These are phyloP conservation scores for Daldinia eschscholtzii DNA, from an alignment of 2,329 filamentous ascomycete genomes.

Conservation along the genomic window DNA sequence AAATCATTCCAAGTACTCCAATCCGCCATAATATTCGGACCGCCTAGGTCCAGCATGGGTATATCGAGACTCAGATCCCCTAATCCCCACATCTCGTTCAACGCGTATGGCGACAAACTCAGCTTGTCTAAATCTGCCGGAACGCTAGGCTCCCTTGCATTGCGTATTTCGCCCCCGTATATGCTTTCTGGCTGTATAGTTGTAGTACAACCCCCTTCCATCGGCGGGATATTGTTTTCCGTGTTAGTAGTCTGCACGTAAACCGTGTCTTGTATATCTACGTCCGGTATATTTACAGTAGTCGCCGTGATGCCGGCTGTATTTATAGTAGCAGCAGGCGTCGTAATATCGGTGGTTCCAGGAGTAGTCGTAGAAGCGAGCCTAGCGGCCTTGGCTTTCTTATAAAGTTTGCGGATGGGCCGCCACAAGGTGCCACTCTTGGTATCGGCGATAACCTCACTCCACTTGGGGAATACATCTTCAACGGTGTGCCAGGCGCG, in stretches of 20 bases:
- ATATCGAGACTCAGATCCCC: slow-evolving; percentile 47
- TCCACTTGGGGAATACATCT: slow-evolving; percentile 58
- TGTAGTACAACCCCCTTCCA: not conserved
- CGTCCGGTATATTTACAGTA: not conserved
- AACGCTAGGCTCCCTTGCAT: slow-evolving; percentile 16
- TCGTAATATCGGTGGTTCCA: not conserved
- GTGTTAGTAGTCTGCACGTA: slow-evolving; percentile 10
- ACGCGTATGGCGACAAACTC: slow-evolving; percentile 29
- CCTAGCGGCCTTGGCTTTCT: slow-evolving; percentile 61
- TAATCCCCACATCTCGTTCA: slow-evolving; percentile 41
- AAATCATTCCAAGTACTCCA: slow-evolving; percentile 62
- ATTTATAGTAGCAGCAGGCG: not conserved
- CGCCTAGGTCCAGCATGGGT: slow-evolving; percentile 36
- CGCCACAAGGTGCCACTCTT: slow-evolving; percentile 65
- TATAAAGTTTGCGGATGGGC: slow-evolving; percentile 66
- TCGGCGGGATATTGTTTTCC: not conserved
- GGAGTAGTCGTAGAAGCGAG: slow-evolving; percentile 29
- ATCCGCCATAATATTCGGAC: slow-evolving; percentile 46
- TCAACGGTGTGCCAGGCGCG: slow-evolving; percentile 65
- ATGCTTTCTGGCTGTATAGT: slow-evolving; percentile 15
- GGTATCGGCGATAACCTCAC: slow-evolving; percentile 62
- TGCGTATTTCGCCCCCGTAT: slow-evolving; percentile 18
- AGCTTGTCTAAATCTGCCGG: slow-evolving; percentile 27
- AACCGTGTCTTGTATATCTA: slow-evolving; percentile 16
- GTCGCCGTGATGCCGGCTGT: not conserved